These are phyloP conservation scores for Phytophthora multivora DNA, from an alignment of 352 stramenopile species.

Conservation along the genomic window DNA sequence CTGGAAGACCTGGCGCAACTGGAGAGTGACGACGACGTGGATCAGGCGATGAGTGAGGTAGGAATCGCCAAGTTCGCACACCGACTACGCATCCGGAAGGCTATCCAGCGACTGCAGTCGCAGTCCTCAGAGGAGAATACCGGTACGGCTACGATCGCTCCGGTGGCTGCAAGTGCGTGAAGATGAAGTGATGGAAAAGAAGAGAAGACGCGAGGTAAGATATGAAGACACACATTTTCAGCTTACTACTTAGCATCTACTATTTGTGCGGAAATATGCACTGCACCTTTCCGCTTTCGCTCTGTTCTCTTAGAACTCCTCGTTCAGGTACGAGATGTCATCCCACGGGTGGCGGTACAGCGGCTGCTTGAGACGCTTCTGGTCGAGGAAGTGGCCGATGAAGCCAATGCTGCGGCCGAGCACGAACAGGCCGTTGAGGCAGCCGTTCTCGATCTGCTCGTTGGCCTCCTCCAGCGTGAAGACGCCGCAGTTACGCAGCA, in stretches of 20 bases:
- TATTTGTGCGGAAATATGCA: slow-evolving; percentile 30
- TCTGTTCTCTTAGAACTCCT: slow-evolving; percentile 59
- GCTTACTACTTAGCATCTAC: slow-evolving; percentile 43
- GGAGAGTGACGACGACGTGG: slow-evolving; percentile 64
- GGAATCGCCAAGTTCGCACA: slow-evolving; percentile 82
- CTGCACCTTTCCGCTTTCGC: slow-evolving; percentile 18
- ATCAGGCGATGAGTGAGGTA: slow-evolving; percentile 77
- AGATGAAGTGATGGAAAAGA: slow-evolving; percentile 5
- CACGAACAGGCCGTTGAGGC: slow-evolving; percentile 95
- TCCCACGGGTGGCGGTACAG: slow-evolving; percentile 98
- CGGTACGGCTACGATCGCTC: slow-evolving; percentile 16
- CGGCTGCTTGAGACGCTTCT: slow-evolving; percentile 97
- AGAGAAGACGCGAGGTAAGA: slow-evolving; percentile 11
- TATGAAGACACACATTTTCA: slow-evolving; percentile 33
- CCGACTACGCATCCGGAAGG: slow-evolving; percentile 68
- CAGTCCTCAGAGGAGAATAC: slow-evolving; percentile 21
- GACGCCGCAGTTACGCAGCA: slow-evolving; percentile 92
- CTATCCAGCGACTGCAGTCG: slow-evolving; percentile 56
- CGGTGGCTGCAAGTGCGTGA: slow-evolving; percentile 44
- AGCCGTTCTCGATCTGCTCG: slow-evolving; percentile 95
- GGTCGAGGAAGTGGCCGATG: slow-evolving; percentile 96
- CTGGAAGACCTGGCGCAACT: slow-evolving; percentile 64
- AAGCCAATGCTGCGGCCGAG: slow-evolving; percentile 89
- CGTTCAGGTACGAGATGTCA: slow-evolving; percentile 96
- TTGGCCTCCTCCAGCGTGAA: slow-evolving; percentile 93